A percentile compares a stretch with the other conserved stretches of the same genome.
These are phyloP conservation scores for Dactylonectria macrodidyma DNA, from an alignment of 2,329 filamentous ascomycete species.

Conservation along the genomic window DNA sequence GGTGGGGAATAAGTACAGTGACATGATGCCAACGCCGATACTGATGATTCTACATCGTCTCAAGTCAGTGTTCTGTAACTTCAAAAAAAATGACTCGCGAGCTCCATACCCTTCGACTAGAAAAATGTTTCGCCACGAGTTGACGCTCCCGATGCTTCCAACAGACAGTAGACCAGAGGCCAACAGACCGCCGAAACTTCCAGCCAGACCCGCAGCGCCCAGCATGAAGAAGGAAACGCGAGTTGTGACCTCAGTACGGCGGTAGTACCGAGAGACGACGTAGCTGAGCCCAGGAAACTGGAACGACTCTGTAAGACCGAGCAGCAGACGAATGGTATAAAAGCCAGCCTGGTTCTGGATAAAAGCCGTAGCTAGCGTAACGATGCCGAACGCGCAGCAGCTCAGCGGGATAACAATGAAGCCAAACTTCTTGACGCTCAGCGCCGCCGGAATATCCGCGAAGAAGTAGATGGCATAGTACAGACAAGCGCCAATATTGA, in stretches of 20 bases:
- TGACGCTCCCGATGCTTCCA: constrained; percentile 39
- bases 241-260: constrained; percentile 68
- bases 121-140: constrained; percentile 73
- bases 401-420: constrained; percentile 59
- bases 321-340: constrained; percentile 61
- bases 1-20: constrained; percentile 67
- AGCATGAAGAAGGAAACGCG: constrained; percentile 69
- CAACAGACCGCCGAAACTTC: constrained; percentile 71
- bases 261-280: constrained; percentile 70
- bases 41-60: constrained; percentile 60
- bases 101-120: constrained; percentile 67
- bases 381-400: constrained; percentile 66
- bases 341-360: constrained; percentile 63
- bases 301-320: constrained; percentile 71
- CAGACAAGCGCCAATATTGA: constrained; percentile 71
- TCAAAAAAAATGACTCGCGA: neutral
- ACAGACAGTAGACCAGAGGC: constrained; percentile 59
- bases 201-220: constrained; percentile 68
- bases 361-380: constrained; percentile 69
- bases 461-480: constrained; percentile 72
- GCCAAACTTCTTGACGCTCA: constrained; percentile 66
- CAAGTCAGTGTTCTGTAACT: neutral
- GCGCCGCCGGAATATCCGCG: constrained; percentile 71
- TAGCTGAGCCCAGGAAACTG: constrained; percentile 72
- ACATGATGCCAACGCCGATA: constrained; percentile 60